Percentiles rank a stretch among this genome's conserved stretches.
phyloP scores from a whole-genome alignment of 108 stramenopile species.

The Nitzschia inconspicua region DNA sequence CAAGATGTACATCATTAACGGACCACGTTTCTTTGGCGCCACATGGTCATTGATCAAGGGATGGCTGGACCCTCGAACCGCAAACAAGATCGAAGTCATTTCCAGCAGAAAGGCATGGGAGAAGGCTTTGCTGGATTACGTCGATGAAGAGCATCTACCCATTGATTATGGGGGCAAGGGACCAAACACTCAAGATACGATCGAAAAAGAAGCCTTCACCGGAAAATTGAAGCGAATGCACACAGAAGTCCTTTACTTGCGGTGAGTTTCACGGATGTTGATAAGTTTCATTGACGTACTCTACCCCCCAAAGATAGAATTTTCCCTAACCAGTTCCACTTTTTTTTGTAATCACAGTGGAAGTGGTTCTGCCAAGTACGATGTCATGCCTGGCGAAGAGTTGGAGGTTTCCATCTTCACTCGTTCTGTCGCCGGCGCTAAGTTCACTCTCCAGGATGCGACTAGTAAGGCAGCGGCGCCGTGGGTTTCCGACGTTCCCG shows the following conservation, averaged over 20 bases:
- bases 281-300: neutral
- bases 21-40: conserved; percentile 77
- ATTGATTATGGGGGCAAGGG: conserved; percentile 78
- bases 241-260: conserved; percentile 57
- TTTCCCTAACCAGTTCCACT: neutral
- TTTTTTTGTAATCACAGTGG: conserved; percentile 26
- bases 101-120: conserved; percentile 56
- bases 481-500: conserved; percentile 18
- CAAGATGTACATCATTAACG: conserved; percentile 77
- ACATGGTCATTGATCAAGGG: conserved; percentile 85
- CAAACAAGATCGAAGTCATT: conserved; percentile 76
- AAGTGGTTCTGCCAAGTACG: conserved; percentile 35
- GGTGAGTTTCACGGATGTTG: conserved; percentile 29
- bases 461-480: conserved; percentile 34
- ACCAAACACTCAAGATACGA: conserved; percentile 46
- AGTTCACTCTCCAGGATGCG: conserved; percentile 54
- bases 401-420: conserved; percentile 64
- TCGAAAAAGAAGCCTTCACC: conserved; percentile 42
- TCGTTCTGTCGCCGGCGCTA: conserved; percentile 63
- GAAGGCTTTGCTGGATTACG: conserved; percentile 59
- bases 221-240: conserved; percentile 53
- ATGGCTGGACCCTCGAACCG: conserved; percentile 81
- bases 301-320: neutral
- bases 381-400: conserved; percentile 47
- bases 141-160: conserved; percentile 70